Evolutionary conservation across 495 filamentous ascomycete species (phyloP).

Genomic region (Talaromyces nanjingensis): DNA sequence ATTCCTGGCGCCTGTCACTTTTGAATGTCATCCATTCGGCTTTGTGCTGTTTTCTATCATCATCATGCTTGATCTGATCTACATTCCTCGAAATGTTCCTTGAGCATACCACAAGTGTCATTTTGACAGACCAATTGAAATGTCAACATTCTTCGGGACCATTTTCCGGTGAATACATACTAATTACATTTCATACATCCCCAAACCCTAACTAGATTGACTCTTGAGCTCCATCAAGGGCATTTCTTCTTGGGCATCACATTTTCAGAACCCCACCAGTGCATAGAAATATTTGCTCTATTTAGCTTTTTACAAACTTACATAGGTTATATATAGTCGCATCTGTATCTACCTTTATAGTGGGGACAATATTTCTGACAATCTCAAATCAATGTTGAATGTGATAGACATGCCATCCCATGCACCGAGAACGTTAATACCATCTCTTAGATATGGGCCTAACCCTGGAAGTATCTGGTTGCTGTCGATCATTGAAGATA

Average conservation of each 20-base stretch:
- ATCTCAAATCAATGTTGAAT: neutral
- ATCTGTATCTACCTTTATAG: neutral
- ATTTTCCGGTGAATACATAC: neutral
- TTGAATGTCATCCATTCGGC: too few relatives aligned
- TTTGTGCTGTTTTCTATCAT: neutral
- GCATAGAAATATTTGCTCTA: neutral
- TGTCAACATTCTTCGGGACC: neutral
- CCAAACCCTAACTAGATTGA: neutral
- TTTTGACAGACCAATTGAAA: neutral
- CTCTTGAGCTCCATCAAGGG: neutral
- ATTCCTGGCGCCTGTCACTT: neutral
- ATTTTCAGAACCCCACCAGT: neutral
- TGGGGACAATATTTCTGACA: too few relatives aligned
- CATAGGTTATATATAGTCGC: neutral
- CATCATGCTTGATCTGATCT: neutral
- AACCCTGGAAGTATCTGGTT: neutral
- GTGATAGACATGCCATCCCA: neutral
- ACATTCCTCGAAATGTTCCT: neutral
- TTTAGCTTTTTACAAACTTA: neutral
- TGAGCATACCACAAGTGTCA: neutral
- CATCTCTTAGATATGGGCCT: neutral
- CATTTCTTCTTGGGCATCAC: neutral
- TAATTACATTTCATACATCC: neutral
- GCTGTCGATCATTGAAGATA: neutral
- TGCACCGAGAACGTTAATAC: neutral